A percentile compares a stretch with the other conserved stretches of the same genome.
These are phyloP conservation scores for Mortierella sp. DNA, from an alignment of 371 early-diverging fungal species.

Conservation along the genomic window DNA sequence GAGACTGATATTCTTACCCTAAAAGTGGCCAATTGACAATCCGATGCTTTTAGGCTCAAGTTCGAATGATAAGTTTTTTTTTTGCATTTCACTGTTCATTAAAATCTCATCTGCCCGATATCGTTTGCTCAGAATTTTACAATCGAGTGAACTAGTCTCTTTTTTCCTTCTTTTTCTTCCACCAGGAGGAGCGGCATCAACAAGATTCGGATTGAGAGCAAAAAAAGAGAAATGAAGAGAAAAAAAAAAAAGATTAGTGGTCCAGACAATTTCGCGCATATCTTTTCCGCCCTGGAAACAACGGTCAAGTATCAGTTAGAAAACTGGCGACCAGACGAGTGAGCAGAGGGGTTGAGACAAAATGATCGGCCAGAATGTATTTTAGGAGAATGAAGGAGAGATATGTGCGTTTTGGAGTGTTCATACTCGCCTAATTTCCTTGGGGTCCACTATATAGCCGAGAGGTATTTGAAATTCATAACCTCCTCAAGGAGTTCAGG, in stretches of 20 bases:
- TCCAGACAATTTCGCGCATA: not conserved
- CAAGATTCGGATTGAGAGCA: not conserved
- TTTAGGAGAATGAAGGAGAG: no score
- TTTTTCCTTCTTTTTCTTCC: no score
- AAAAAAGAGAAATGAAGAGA: not conserved
- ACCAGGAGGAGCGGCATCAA: no score
- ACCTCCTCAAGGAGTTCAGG: constrained; percentile 1
- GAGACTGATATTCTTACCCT: no score
- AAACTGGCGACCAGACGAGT: not conserved
- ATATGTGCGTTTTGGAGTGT: not conserved
- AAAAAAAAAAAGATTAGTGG: not conserved
- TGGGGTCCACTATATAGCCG: not conserved
- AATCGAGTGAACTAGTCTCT: no score
- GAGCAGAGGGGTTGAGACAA: not conserved
- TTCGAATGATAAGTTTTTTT: no score
- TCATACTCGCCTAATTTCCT: not conserved
- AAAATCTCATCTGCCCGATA: no score
- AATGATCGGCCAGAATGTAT: no score
- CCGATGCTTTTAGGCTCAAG: no score
- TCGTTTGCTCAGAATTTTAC: no score
- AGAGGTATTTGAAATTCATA: not conserved
- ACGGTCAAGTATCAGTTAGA: not conserved
- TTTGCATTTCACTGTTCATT: no score
- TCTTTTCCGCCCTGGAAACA: not conserved
- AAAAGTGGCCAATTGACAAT: no score